A percentile compares a stretch with the other conserved stretches of the same genome.
phyloP scores from a whole-genome alignment of 768 basidiomycete species.

The Mycena indigotica region DNA sequence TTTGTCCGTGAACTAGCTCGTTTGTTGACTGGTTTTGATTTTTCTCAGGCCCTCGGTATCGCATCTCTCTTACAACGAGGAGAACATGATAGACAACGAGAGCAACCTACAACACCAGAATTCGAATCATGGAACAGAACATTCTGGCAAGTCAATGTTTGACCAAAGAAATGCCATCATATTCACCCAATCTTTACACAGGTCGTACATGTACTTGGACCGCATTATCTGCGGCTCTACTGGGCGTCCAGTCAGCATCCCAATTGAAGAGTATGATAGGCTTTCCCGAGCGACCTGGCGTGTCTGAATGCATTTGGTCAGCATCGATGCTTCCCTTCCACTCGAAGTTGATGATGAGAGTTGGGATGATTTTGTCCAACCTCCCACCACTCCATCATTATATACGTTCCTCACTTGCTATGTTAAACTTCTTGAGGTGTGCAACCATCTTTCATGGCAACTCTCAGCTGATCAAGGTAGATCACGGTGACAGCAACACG shows the following conservation, averaged over 20 bases:
- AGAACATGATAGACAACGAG: neutral
- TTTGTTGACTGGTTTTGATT: too few species aligned
- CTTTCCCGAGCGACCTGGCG: too few species aligned
- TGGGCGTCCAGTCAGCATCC: neutral
- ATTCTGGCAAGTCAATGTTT: constrained; percentile 2
- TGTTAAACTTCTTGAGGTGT: neutral
- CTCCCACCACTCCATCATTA: neutral
- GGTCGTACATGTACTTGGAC: neutral
- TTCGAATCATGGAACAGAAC: neutral
- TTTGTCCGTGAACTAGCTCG: too few species aligned
- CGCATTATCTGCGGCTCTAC: neutral
- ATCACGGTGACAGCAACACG: too few species aligned
- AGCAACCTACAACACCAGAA: neutral
- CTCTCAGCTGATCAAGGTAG: too few species aligned
- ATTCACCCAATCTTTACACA: neutral
- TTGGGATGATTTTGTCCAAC: neutral
- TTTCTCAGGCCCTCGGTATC: neutral
- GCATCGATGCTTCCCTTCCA: neutral
- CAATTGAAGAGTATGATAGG: neutral
- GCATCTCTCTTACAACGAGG: neutral
- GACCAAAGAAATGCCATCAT: too few species aligned
- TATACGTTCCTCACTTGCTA: neutral
- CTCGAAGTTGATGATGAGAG: constrained; percentile 2
- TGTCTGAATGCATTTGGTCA: too few species aligned
- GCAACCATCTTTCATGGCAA: too few species aligned